Conservation (phyloP, 1,284 basidiomycete species). For the Rhizoctonia solani region DNA sequence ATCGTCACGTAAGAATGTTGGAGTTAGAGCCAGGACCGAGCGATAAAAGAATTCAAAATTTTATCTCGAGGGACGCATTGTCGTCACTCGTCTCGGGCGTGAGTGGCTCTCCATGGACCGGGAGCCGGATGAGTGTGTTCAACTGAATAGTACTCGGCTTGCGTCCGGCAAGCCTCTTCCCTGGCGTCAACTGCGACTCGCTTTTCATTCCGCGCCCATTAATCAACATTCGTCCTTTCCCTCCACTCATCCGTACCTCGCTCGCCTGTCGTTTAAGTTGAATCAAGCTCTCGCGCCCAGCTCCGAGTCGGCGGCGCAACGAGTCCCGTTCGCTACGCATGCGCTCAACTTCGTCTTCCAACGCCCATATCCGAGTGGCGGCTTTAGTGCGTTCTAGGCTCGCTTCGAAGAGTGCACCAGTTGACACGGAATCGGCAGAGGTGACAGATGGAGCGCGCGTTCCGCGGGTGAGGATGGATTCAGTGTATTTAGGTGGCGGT, state of each 20-base stretch:
- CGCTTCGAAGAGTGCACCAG: not conserved
- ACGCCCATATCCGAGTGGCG: slow-evolving; percentile 27
- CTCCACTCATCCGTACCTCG: not conserved
- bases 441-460: not conserved
- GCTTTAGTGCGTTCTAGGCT: slow-evolving; percentile 28
- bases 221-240: not conserved
- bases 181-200: slow-evolving; percentile 7
- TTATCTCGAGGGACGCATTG: slow-evolving; percentile 4
- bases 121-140: slow-evolving; percentile 11
- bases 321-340: slow-evolving; percentile 21
- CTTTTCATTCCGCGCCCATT: slow-evolving; percentile 15
- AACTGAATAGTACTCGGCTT: slow-evolving; percentile 21
- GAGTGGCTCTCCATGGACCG: slow-evolving; percentile 17
- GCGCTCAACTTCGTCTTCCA: slow-evolving; percentile 33
- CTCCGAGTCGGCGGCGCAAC: slow-evolving; percentile 3
- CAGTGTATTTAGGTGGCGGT: not conserved
- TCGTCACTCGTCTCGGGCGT: slow-evolving; percentile 34
- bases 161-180: not conserved
- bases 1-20: not conserved
- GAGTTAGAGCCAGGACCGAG: too few species aligned
- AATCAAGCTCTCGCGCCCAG: slow-evolving; percentile 16
- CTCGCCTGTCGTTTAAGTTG: slow-evolving; percentile 31
- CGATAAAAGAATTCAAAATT: not conserved
- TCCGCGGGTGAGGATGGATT: slow-evolving; percentile 5
- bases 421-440: too few species aligned